Conservation (phyloP, 2,329 filamentous ascomycete genomes). For the Neospermospora avenae region DNA sequence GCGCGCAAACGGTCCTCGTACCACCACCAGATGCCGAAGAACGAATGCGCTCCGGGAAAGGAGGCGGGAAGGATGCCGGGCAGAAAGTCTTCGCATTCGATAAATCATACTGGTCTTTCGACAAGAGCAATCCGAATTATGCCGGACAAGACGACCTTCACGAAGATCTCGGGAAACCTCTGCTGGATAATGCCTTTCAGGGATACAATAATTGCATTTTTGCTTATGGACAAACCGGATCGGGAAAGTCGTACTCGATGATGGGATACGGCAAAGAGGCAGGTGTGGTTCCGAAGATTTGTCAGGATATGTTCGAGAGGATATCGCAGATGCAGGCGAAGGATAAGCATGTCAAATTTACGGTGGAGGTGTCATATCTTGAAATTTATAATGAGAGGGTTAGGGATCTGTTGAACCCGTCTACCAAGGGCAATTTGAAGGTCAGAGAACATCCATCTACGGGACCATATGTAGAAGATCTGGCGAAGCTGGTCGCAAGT, state of each 20-base stretch:
- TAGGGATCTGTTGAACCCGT: conserved; percentile 89
- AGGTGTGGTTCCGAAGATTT: conserved; percentile 95
- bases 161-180: conserved; percentile 79
- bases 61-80: conserved; percentile 62
- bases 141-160: conserved; percentile 89
- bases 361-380: conserved; percentile 95
- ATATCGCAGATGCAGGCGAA: conserved; percentile 63
- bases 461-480: conserved; percentile 95
- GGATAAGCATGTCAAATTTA: conserved; percentile 78
- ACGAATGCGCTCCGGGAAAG: conserved; percentile 55
- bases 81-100: conserved; percentile 93
- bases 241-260: conserved; percentile 99
- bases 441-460: conserved; percentile 97
- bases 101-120: conserved; percentile 97
- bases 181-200: conserved; percentile 96
- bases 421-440: conserved; percentile 93
- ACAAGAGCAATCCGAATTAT: conserved; percentile 75
- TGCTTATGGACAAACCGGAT: conserved; percentile 96
- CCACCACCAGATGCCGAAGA: conserved; percentile 63
- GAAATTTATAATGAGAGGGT: conserved; percentile 99
- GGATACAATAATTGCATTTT: conserved; percentile 99
- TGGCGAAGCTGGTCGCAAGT: conserved; percentile 90
- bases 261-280: conserved; percentile 98
- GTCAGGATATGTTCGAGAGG: conserved; percentile 93
- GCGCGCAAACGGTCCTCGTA: conserved; percentile 80